These are phyloP conservation scores for Hypoxylon sp. DNA, from an alignment of 2,329 filamentous ascomycete genomes.

Conservation along the genomic window DNA sequence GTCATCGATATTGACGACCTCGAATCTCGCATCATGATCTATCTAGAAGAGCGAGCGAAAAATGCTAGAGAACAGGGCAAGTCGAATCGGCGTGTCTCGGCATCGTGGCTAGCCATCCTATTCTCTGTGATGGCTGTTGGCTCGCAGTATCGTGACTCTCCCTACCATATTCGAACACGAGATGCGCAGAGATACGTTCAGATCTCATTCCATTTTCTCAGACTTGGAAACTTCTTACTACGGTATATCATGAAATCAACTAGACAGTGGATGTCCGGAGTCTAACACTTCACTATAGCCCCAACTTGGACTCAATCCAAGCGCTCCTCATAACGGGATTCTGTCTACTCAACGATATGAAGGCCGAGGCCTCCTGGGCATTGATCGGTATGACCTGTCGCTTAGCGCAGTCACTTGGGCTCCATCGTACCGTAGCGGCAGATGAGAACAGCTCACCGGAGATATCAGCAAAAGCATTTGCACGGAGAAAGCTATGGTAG, in stretches of 20 bases:
- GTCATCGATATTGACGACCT: slow-evolving; percentile 75
- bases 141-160: slow-evolving; percentile 74
- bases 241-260: slow-evolving; percentile 54
- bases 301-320: slow-evolving; percentile 74
- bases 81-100: slow-evolving; percentile 65
- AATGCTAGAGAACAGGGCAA: slow-evolving; percentile 62
- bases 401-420: slow-evolving; percentile 72
- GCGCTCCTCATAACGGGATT: slow-evolving; percentile 72
- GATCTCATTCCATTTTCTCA: slow-evolving; percentile 73
- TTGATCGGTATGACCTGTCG: slow-evolving; percentile 72
- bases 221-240: slow-evolving; percentile 72
- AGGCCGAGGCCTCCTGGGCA: slow-evolving; percentile 75
- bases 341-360: slow-evolving; percentile 75
- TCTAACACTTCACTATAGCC: slow-evolving; percentile 53
- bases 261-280: background rate
- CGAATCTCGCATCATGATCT: slow-evolving; percentile 72
- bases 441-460: slow-evolving; percentile 62
- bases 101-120: slow-evolving; percentile 74
- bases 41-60: slow-evolving; percentile 72
- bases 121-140: slow-evolving; percentile 74
- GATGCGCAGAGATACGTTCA: slow-evolving; percentile 72
- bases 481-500: slow-evolving; percentile 68
- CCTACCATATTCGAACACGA: slow-evolving; percentile 69
- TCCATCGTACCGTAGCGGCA: slow-evolving; percentile 63
- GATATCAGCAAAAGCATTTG: slow-evolving; percentile 63